Conservation (phyloP, 2,329 filamentous ascomycete species). For the Xylariomycetidae sp. region DNA sequence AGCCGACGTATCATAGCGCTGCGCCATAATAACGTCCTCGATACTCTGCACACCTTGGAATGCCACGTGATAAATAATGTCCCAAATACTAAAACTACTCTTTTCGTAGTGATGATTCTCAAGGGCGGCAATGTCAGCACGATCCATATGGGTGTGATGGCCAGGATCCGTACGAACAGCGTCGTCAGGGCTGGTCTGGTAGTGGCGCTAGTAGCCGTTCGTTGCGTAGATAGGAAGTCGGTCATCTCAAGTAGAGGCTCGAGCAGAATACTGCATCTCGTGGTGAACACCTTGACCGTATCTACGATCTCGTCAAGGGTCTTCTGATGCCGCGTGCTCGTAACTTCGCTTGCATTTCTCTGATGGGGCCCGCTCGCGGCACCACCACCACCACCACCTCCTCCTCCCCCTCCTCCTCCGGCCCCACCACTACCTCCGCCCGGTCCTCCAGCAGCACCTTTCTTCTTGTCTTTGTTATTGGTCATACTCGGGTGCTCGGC, state of each 20-base stretch:
- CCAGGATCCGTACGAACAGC: conserved; percentile 81
- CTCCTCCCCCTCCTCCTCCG: no score
- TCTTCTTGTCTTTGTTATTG: conserved; percentile 29
- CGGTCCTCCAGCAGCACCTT: conserved; percentile 18
- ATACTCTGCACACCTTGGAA: conserved; percentile 77
- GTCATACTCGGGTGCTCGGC: conserved; percentile 34
- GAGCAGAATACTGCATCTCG: conserved; percentile 84
- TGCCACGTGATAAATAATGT: conserved; percentile 90
- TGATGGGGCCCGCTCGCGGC: conserved; percentile 31
- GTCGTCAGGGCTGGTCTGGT: conserved; percentile 85
- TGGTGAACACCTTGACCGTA: conserved; percentile 83
- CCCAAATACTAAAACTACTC: conserved; percentile 79
- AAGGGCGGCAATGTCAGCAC: conserved; percentile 75
- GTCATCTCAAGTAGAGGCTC: conserved; percentile 86
- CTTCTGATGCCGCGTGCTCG: conserved; percentile 76
- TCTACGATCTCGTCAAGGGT: conserved; percentile 97
- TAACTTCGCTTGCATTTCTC: conserved; percentile 50
- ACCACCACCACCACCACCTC: conserved; percentile 18
- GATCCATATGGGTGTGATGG: conserved; percentile 87
- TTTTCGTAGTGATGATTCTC: conserved; percentile 78
- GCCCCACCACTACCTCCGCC: no score
- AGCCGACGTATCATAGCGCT: conserved; percentile 69
- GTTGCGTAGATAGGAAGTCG: conserved; percentile 88
- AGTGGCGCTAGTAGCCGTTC: conserved; percentile 84
- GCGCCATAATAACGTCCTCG: conserved; percentile 84